phyloP scores from a whole-genome alignment of 495 filamentous ascomycete genomes.

The Neurospora sp. region DNA sequence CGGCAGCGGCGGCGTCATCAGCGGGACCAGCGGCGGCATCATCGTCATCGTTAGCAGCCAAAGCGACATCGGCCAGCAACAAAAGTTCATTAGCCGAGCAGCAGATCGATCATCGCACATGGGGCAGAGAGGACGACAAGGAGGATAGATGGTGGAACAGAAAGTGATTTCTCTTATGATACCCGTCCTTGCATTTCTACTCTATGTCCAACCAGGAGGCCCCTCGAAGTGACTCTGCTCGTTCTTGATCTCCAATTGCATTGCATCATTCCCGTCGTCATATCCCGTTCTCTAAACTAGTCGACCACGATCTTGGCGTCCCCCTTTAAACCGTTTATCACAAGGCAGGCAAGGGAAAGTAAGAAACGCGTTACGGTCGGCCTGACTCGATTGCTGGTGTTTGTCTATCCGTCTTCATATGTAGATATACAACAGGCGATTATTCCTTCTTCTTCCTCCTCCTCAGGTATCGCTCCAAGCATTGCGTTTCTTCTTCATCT shows the following conservation, averaged over 20 bases:
- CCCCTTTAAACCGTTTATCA: background rate
- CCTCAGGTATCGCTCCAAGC: background rate
- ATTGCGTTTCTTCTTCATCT: background rate
- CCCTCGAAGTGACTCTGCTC: background rate
- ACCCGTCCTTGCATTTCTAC: background rate
- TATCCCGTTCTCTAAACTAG: background rate
- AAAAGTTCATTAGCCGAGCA: background rate
- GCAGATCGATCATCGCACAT: background rate
- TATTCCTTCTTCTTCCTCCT: background rate
- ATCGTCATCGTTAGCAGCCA: background rate
- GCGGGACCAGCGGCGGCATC: background rate
- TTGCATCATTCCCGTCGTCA: background rate
- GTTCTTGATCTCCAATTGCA: background rate
- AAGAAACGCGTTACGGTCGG: background rate
- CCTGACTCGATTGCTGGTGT: slow-evolving; percentile 10
- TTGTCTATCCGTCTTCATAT: slow-evolving; percentile 16
- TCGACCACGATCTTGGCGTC: background rate
- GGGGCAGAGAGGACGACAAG: background rate
- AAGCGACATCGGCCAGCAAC: background rate
- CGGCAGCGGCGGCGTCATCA: background rate
- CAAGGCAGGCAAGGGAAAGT: background rate
- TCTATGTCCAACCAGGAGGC: background rate
- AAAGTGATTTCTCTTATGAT: background rate
- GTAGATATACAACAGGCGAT: slow-evolving; percentile 4
- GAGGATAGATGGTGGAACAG: background rate